Evolutionary conservation across 202 grass and related monocot genomes (phyloP).

Genomic region (Musa balbisiana): DNA sequence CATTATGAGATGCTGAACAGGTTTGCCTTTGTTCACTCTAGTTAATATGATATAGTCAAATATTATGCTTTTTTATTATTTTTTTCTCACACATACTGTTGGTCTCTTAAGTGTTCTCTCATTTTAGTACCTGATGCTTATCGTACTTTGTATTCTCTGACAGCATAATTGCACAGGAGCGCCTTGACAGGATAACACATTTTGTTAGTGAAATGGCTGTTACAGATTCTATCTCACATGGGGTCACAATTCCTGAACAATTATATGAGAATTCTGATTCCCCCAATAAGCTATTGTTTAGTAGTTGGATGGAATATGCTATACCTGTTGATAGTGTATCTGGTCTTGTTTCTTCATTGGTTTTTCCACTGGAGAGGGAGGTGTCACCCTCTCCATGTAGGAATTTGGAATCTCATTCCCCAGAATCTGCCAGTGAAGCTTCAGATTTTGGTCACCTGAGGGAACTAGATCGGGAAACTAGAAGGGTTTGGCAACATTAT

Average conservation of each 20-base stretch:
- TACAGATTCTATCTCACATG: constrained; percentile 47
- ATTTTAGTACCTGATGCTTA: neutral
- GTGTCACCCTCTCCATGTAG: constrained; percentile 51
- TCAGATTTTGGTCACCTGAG: constrained; percentile 66
- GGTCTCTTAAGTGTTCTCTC: too few relatives aligned
- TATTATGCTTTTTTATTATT: neutral
- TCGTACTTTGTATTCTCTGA: constrained; percentile 17
- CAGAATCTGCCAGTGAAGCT: constrained; percentile 66
- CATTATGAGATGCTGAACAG: constrained; percentile 99
- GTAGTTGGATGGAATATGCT: constrained; percentile 64
- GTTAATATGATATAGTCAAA: neutral
- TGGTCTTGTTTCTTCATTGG: constrained; percentile 64
- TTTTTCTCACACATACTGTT: neutral
- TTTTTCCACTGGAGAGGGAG: constrained; percentile 46
- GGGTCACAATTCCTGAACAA: constrained; percentile 45
- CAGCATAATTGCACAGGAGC: constrained; percentile 97
- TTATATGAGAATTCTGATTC: constrained; percentile 37
- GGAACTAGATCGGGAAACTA: constrained; percentile 70
- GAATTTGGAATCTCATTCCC: constrained; percentile 56
- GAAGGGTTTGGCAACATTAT: constrained; percentile 49
- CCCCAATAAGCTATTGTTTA: constrained; percentile 39
- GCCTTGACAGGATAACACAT: constrained; percentile 92
- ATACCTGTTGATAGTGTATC: constrained; percentile 75
- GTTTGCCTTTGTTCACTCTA: constrained; percentile 33
- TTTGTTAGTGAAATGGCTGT: constrained; percentile 73